These are phyloP conservation scores for Austroboletus novae-zelandiae DNA, from an alignment of 1,284 basidiomycete genomes.

Conservation along the genomic window DNA sequence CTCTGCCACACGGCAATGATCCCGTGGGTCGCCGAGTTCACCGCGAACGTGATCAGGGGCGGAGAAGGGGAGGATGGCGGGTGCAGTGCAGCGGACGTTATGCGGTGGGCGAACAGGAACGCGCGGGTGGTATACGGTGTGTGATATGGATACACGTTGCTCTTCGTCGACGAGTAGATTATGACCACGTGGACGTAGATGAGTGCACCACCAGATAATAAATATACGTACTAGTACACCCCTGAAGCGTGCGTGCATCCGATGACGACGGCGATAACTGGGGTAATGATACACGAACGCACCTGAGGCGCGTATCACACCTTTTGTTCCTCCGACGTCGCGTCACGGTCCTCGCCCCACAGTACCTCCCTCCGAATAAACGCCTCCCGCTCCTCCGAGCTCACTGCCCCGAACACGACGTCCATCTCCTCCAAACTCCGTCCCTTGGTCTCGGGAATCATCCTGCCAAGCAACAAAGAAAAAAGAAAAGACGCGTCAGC, in stretches of 20 bases:
- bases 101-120: conserved; percentile 65
- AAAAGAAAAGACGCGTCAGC: conserved; percentile 29
- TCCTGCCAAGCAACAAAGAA: conserved; percentile 32
- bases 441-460: conserved; percentile 77
- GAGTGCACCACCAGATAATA: too few species aligned
- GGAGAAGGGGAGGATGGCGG: conserved; percentile 19
- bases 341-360: conserved; percentile 12
- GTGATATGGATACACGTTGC: neutral
- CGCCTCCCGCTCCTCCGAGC: conserved; percentile 52
- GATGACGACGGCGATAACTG: too few species aligned
- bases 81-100: conserved; percentile 57
- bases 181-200: too few species aligned
- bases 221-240: too few species aligned
- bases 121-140: conserved; percentile 61
- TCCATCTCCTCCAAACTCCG: conserved; percentile 79
- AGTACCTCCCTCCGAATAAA: conserved; percentile 50
- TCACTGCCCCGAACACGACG: conserved; percentile 70
- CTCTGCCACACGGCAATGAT: conserved; percentile 78
- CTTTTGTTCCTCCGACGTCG: conserved; percentile 4
- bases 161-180: neutral
- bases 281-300: neutral
- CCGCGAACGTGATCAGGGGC: conserved; percentile 49
- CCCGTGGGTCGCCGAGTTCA: conserved; percentile 78
- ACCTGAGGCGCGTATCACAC: conserved; percentile 2
- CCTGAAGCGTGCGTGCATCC: too few species aligned